Conservation (phyloP, 768 basidiomycete species). For the Pluteus cervinus region DNA sequence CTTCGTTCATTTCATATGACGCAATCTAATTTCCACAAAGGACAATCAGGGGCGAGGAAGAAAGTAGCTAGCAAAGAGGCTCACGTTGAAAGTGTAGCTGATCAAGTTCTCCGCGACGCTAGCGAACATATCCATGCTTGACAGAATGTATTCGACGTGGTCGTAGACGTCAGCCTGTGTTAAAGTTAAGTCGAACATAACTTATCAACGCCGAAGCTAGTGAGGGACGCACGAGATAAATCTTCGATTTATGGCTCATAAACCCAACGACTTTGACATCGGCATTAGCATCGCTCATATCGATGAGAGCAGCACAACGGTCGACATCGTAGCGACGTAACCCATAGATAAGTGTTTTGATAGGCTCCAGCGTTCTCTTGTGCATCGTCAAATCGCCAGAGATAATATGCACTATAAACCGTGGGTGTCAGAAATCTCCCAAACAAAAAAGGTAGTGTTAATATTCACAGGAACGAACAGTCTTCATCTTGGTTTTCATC, state of each 20-base stretch:
- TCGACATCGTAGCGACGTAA: conserved; percentile 67
- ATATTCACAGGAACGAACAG: conserved; percentile 53
- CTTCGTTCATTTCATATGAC: conserved; percentile 71
- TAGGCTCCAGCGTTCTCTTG: conserved; percentile 67
- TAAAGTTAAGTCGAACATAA: conserved; percentile 15
- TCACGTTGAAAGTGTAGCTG: conserved; percentile 67
- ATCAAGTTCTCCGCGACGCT: conserved; percentile 68
- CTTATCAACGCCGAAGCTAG: background rate
- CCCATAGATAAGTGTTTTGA: conserved; percentile 64
- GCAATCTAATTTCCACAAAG: conserved; percentile 40
- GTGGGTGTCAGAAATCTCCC: background rate
- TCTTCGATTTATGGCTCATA: conserved; percentile 65
- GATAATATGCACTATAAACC: conserved; percentile 60
- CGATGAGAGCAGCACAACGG: conserved; percentile 52
- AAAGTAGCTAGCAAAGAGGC: conserved; percentile 14
- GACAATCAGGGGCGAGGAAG: conserved; percentile 1
- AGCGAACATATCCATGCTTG: conserved; percentile 68
- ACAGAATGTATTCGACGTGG: conserved; percentile 68
- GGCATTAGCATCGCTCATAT: conserved; percentile 31
- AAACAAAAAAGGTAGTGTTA: background rate
- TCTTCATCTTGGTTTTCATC: conserved; percentile 52
- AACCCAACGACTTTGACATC: conserved; percentile 44
- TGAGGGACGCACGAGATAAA: conserved; percentile 46
- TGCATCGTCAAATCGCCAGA: conserved; percentile 70
- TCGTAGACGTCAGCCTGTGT: conserved; percentile 75